Conservation (phyloP, 2,329 filamentous ascomycete genomes). For the Coniosporium tulheliwenetii region DNA sequence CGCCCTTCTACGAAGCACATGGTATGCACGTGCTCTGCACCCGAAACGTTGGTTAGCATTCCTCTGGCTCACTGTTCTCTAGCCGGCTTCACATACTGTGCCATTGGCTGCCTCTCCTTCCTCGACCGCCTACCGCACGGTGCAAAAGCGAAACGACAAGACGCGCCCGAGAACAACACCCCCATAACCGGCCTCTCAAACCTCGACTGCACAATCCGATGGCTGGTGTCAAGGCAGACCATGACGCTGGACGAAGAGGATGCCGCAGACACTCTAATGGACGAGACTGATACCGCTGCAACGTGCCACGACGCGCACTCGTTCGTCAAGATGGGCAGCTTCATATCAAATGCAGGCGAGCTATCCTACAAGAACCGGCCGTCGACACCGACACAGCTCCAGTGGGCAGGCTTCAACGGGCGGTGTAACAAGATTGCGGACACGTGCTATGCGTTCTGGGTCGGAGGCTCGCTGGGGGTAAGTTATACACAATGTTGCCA, state of each 20-base stretch:
- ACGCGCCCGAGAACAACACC: background rate
- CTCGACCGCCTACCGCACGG: constrained; percentile 42
- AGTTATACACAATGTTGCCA: no score
- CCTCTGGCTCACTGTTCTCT: constrained; percentile 3
- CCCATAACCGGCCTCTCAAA: constrained; percentile 17
- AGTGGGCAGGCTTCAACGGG: constrained; percentile 69
- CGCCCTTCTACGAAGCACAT: constrained; percentile 67
- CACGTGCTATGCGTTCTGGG: constrained; percentile 96
- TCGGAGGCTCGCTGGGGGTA: constrained; percentile 45
- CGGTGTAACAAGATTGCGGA: constrained; percentile 83
- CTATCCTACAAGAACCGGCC: constrained; percentile 33
- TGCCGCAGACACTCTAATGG: constrained; percentile 16
- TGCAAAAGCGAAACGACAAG: constrained; percentile 1
- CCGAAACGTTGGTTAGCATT: constrained; percentile 2
- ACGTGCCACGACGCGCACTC: constrained; percentile 23
- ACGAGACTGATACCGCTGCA: constrained; percentile 17
- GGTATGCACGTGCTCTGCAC: constrained; percentile 31
- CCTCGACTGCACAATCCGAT: constrained; percentile 23
- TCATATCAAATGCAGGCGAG: constrained; percentile 12
- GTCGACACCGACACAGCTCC: constrained; percentile 39
- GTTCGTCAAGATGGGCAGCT: constrained; percentile 17
- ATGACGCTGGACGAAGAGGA: constrained; percentile 26
- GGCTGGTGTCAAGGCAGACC: constrained; percentile 33
- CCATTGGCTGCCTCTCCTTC: constrained; percentile 60
- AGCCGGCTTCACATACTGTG: constrained; percentile 89